Base-by-base conservation (phyloP, 1,139 yeast genomes). In the Pichia sp. region DNA sequence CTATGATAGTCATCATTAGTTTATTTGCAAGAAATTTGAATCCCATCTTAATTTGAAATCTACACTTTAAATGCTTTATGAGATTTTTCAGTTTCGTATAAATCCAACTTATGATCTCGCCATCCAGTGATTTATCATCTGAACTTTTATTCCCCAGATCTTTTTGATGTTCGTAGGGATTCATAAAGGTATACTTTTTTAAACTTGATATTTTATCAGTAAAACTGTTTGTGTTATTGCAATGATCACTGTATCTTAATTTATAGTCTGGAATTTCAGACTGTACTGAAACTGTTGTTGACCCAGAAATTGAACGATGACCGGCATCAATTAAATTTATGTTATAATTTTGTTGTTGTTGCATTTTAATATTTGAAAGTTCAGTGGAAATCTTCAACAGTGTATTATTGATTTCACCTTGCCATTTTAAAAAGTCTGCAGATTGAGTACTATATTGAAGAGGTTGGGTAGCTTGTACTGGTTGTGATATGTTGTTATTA, bases 371-470 rank as follows among this genome's bases (percentile, higher is more conserved):
- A 42, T 50, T 56, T 1, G 60, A 53, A 22, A 64, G 50, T 44
- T 65, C 67, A 37, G 55, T 50, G 8, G 57, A 56, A 16, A 65
- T 56, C 44, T 61, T 55, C 40, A 53, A 52, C 34, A 65, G 45
- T 1, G 66, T 56, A n/a, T 56, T 45, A 39, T 62, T 65, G 23
- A 64, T 61, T 30, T 64, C 67, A 43, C 53, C 57, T 46, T 63
- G 67, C 68, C 68, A 65, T 45, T 56, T 58, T n/a, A 59, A 47
- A 37, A 63, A 59, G 18, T 60, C 66, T 7, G 53, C 22, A 22
- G 50, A 43, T 18, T 32, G 36, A 32, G 8, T 16, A 9, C 18
- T 32, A 18, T 32, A 32, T 9, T 8, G 36, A 11, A 9, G 15
- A 18, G 22, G 36, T 13, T 32, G 36, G 6, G 15, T 4, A 18